Evolutionary conservation across 768 basidiomycete species (phyloP), one percentile per base, ranked within the genome.

Genomic region (Termitomyces sp.): DNA sequence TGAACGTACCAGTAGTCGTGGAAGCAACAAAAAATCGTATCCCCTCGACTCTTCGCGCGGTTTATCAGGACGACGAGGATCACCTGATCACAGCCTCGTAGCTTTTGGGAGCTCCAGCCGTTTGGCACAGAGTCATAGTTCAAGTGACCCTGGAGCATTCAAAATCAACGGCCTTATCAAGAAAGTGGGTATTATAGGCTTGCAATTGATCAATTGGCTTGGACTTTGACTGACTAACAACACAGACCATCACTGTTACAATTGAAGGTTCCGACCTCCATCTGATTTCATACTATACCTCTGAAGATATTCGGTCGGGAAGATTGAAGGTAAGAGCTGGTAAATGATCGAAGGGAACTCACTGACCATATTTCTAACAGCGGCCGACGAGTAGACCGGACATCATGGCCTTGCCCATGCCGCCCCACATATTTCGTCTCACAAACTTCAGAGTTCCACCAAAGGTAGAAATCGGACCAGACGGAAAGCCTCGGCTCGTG

Each of bases 361-460:
- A 51, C 50, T 42, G 15, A 52, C 42, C 41, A 37, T 24, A 22
- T 65, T 37, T 26, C 46, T 21, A 60, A 4, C 72, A 87, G 71
- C 76, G 82, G 38, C 91, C 91, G 1, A 85, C 85, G 0, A 78
- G 76, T 42, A 76, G 87, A 28, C 73, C 79, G 7, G 89, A 93
- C 60, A 84, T 94, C 58, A 85, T 85, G 76, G 68, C 74, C 21
- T 73, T 93, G 4, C 78, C 79, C 48, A 88, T 94, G 74, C 84
- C 86, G 4, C 81, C 85, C 7, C 83, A 88, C 56, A 84, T 91
- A 60, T 85, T 93, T 65, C 82, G 87, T 44, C 76, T 87, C 34
- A 85, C 88, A 17, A 88, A 88, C 67, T 95, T 93, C 65, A 81
- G 93, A 9, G 83, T 90, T 48, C 91, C 91, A 2, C 91, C 90